A percentile compares a stretch with the other conserved stretches of the same genome.
These are phyloP conservation scores for Toxicodendron radicans DNA, from an alignment of 345 rosid species.

Conservation along the genomic window DNA sequence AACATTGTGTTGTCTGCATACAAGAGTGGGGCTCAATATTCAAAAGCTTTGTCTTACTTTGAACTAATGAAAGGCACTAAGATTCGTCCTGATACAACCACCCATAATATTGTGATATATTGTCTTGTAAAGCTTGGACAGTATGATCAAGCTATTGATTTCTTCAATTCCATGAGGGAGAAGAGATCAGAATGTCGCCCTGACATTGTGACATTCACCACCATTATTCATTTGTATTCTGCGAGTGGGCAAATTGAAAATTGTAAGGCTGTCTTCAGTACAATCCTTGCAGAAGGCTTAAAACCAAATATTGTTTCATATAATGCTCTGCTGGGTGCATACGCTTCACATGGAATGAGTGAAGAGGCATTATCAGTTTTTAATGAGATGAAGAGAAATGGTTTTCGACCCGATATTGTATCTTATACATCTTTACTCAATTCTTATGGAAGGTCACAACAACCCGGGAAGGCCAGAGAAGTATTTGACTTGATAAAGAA, in stretches of 20 bases:
- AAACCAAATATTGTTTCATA: constrained; percentile 78
- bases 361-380: constrained; percentile 72
- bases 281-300: constrained; percentile 86
- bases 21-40: constrained; percentile 73
- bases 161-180: constrained; percentile 84
- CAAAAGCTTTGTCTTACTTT: constrained; percentile 82
- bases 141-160: constrained; percentile 59
- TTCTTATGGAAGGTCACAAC: constrained; percentile 86
- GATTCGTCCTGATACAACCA: constrained; percentile 81
- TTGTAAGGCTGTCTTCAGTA: constrained; percentile 67
- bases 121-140: constrained; percentile 80
- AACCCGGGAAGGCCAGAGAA: constrained; percentile 72
- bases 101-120: constrained; percentile 74
- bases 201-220: constrained; percentile 80
- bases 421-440: constrained; percentile 80
- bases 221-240: constrained; percentile 73
- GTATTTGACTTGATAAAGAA: constrained; percentile 74
- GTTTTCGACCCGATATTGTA: constrained; percentile 77
- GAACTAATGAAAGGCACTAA: constrained; percentile 88
- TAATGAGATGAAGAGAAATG: constrained; percentile 58
- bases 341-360: constrained; percentile 85
- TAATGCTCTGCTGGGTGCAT: constrained; percentile 78
- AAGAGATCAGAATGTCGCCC: constrained; percentile 69
- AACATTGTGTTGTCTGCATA: constrained; percentile 88
- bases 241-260: constrained; percentile 69